Base-by-base conservation (phyloP, 2,329 filamentous ascomycete genomes). In the Phyllosticta citriasiana region DNA sequence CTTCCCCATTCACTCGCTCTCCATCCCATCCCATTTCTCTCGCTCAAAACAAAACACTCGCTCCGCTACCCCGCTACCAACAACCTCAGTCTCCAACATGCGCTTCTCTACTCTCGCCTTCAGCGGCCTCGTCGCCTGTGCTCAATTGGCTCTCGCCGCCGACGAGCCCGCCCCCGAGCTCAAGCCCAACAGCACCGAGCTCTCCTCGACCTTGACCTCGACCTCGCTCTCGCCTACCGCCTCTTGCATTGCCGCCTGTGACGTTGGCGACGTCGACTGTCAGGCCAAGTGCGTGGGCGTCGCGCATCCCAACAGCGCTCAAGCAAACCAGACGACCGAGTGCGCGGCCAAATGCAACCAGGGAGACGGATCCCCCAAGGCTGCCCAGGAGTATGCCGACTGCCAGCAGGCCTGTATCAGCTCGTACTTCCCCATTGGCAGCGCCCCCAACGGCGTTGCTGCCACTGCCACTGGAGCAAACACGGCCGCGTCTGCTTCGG, bases 271-370 rank as follows among this genome's bases (percentile, higher is more conserved):
- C 66, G 71, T 79, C 59, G 80, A 77, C 71, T 84, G 81, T 73
- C 70, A 75, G 64, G 81, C 81, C 47, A 67, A 71, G 14, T 84
- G 81, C 72, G 73, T 78, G 65, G 73, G 77, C 47, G 77, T 78
- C 50, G 80, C 81, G 33, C 81, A 78, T 69, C 81, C 81, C 64
- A 78, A 77, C 69, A 73, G 76, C n/a, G 67, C 69, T 55, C 75
- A 80, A 70, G 78, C 74, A 66, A 77, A 80, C 66, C 74, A 76
- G 62, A 82, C 80, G 68, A 81, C 74, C 67, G 70, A 75, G 56
- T 84, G 81, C 66, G 80, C 79, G 55, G 74, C 74, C 54, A 73
- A 77, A 59, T 84, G 81, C 69, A 76, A 79, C 61, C 79, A 83
- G 73, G 81, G 81, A 60, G 74, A 76, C 64, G 80, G 80, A 53